Base-by-base conservation (phyloP, 1,284 basidiomycete species). In the Hymenochaete sp. region DNA sequence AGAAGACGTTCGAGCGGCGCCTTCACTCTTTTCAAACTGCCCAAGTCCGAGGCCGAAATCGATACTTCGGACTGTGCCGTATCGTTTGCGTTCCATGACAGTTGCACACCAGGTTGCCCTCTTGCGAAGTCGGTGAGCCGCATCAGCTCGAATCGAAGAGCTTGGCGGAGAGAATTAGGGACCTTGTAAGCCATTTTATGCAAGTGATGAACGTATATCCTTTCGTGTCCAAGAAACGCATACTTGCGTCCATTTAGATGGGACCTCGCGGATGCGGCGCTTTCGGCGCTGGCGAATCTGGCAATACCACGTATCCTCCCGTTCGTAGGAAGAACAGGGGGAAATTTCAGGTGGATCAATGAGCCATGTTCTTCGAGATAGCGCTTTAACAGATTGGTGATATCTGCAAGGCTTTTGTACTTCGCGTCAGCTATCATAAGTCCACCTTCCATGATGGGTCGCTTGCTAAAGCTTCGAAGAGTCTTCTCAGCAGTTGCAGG, bases 1-100 rank as follows among this genome's bases (percentile, higher is more conserved):
- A 79, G 57, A 10, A 79, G 62, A n/a, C 65, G 65, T 53, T 82
- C 79, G 16, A 82, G 68, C 44, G 75, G 68, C 0, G 63, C 57
- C 55, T 82, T 83, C 42, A 81, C 38, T 33, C 22, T 42, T 35
- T 39, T 50, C n/a, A 50, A 16, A 14, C 37, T 37, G 19, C 45
- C 43, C 6, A 48, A 31, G 13, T 48, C 26, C 13, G 41, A 38
- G 8, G 39, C 47, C 16, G n/a, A 32, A 18, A 48, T 24, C 13
- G 38, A 35, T n/a, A 49, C 35, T 7, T 49, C 42, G 9, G 26
- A 24, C 28, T 46, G 19, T 8, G 11, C 16, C 2, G 24, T 4
- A 10, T 18, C 21, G n/a, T 16, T 42, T 3, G 16, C 9, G 11
- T 13, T 19, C 18, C 46, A 22, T n/a, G 18, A 14, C 9, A 50